Evolutionary conservation across 2,329 filamentous ascomycete species (phyloP).

Genomic region (Diaporthe amygdali): DNA sequence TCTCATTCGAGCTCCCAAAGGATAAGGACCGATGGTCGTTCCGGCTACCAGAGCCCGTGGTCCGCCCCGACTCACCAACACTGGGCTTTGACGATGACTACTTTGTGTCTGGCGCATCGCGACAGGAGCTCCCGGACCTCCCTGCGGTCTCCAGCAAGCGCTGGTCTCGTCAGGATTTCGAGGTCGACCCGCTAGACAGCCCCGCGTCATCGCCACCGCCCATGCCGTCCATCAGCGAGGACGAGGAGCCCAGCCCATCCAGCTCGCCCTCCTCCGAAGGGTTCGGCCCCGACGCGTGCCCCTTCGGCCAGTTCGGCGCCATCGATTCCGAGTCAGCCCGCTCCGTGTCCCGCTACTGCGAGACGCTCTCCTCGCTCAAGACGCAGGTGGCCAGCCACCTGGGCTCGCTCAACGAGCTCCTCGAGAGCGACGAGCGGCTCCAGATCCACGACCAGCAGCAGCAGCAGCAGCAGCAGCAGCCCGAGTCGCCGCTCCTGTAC

Average conservation of each 20-base stretch:
- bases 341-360: slow-evolving; percentile 52
- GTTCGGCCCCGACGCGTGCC: slow-evolving; percentile 36
- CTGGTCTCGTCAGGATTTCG: slow-evolving; percentile 3
- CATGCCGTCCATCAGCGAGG: slow-evolving; percentile 27
- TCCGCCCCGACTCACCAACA: slow-evolving; percentile 65
- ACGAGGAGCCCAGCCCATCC: slow-evolving; percentile 21
- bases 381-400: slow-evolving; percentile 56
- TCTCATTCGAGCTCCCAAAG: slow-evolving; percentile 48
- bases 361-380: slow-evolving; percentile 52
- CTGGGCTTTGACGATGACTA: slow-evolving; percentile 58
- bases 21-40: slow-evolving; percentile 36
- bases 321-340: slow-evolving; percentile 31
- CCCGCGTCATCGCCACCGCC: slow-evolving; percentile 23
- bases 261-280: slow-evolving; percentile 24
- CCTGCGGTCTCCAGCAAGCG: slow-evolving; percentile 25
- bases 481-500: slow-evolving; percentile 11
- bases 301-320: slow-evolving; percentile 33
- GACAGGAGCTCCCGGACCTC: slow-evolving; percentile 33
- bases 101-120: slow-evolving; percentile 32
- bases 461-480: neutral
- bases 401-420: slow-evolving; percentile 48
- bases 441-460: neutral
- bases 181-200: slow-evolving; percentile 19
- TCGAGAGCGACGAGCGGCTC: slow-evolving; percentile 26
- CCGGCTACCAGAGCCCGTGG: slow-evolving; percentile 47